Base-by-base conservation (phyloP, 2,329 filamentous ascomycete species). In the Arthroderma uncinatum region DNA sequence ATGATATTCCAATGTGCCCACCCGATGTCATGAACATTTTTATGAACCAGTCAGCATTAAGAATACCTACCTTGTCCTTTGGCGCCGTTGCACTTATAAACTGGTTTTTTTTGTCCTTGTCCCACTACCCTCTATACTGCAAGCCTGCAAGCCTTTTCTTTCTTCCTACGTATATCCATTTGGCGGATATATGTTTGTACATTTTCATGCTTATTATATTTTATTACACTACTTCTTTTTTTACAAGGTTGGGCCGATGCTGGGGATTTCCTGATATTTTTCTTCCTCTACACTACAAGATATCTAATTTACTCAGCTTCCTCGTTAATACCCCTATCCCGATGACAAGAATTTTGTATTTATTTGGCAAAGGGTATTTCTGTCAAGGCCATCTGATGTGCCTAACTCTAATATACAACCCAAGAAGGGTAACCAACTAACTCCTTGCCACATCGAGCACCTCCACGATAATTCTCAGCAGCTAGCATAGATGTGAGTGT, bases 361-460 rank as follows among this genome's bases (percentile, higher is more conserved):
- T 40, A n/a, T n/a, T 14, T 9, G 7, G 9, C 33, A 14, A 30
- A 37, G 10, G 28, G 36, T 37, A 16, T 55, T 55, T 47, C 25
- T 55, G 28, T 44, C 53, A 21, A 23, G 28, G 23, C 19, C n/a
- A 16, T 44, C 40, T 16, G 14, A 55, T 44, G 23, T 30, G 39
- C 33, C 21, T 19, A 55, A 16, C 21, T 21, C 40, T 55, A 30
- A 47, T 42, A 30, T 33, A 42, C 28, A 33, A 34, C 21, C 19
- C 14, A 23, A 21, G 39, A 34, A 50, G 42, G 19, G 52, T 12
- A 56, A 19, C 54, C 54, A 48, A 21, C 28, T 48, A 52, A 56
- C 44, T 56, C 40, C 44, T 36, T 56, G 42, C 19, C 42, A n/a
- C 42, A 48, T 25, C 19, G 28, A 50, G 14, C 37, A 56, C 42